Conservation (phyloP, 305 asterid genomes). For the Fraxinus albicans region DNA sequence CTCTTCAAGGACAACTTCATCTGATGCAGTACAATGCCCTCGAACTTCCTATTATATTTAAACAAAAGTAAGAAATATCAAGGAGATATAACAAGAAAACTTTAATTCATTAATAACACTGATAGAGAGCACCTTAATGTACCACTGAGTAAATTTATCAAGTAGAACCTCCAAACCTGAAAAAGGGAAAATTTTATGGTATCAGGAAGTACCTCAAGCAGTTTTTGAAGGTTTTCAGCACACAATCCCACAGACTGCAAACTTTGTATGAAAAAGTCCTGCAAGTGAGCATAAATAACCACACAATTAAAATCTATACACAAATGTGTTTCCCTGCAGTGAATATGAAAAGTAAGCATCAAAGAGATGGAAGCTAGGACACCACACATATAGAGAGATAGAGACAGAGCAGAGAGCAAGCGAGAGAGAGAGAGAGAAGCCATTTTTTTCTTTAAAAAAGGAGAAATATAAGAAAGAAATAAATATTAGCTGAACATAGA, state of each 20-base stretch:
- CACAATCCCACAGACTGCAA: conserved; percentile 83
- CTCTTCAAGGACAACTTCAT: conserved; percentile 90
- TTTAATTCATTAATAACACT: not conserved
- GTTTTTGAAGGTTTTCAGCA: conserved; percentile 87
- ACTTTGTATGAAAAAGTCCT: conserved; percentile 94
- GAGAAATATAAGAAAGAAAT: not conserved
- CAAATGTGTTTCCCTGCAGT: not conserved
- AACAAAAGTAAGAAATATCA: conserved; percentile 3
- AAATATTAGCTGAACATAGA: not conserved
- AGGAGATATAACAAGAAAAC: not conserved
- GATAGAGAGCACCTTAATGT: conserved; percentile 19
- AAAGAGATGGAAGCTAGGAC: not conserved
- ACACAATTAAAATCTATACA: conserved; percentile 23
- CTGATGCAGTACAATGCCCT: conserved; percentile 66
- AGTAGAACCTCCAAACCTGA: conserved; percentile 19
- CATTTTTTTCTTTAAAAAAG: not conserved
- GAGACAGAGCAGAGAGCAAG: too few species aligned
- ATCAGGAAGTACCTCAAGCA: conserved; percentile 70
- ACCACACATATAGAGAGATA: not conserved
- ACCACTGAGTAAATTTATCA: conserved; percentile 6
- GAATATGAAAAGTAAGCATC: not conserved
- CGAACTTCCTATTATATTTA: conserved; percentile 71
- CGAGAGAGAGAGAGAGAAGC: not conserved
- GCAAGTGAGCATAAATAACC: conserved; percentile 25
- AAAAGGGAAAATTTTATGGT: conserved; percentile 2